phyloP scores from a whole-genome alignment of 768 basidiomycete genomes.

The Rhodotorula graminis region DNA sequence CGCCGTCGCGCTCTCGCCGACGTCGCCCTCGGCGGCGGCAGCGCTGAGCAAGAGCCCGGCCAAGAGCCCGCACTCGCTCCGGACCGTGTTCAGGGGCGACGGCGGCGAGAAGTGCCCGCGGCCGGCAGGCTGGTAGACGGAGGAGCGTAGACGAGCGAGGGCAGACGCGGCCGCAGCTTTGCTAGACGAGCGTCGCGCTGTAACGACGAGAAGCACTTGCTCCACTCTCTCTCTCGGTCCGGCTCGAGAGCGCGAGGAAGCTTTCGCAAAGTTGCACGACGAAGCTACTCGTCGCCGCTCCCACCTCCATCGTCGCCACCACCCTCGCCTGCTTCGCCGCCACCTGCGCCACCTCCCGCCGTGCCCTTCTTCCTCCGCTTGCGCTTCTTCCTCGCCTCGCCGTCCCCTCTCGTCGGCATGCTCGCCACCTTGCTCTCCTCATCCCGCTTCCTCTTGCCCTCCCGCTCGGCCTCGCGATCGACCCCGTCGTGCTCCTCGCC shows the following conservation, averaged over 20 bases:
- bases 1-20: not conserved
- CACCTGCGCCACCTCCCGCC: constrained; percentile 13
- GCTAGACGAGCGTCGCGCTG: no score
- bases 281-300: constrained; percentile 18
- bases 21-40: not conserved
- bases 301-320: constrained; percentile 7
- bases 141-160: no score
- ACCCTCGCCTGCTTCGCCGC: constrained; percentile 16
- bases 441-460: constrained; percentile 33
- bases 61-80: constrained; percentile 20
- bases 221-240: no score
- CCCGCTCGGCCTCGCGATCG: constrained; percentile 11
- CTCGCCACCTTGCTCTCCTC: constrained; percentile 27
- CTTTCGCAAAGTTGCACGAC: no score
- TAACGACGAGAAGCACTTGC: no score
- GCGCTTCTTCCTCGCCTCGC: constrained; percentile 15
- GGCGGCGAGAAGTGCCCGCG: constrained; percentile 19
- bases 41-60: constrained; percentile 6
- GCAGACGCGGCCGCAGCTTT: not conserved
- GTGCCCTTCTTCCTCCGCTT: constrained; percentile 12
- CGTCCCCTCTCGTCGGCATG: constrained; percentile 7
- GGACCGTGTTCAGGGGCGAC: constrained; percentile 8
- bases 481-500: not conserved
- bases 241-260: no score
- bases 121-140: constrained; percentile 15